Conservation (phyloP, 768 basidiomycete genomes). For the Trametes elegans region DNA sequence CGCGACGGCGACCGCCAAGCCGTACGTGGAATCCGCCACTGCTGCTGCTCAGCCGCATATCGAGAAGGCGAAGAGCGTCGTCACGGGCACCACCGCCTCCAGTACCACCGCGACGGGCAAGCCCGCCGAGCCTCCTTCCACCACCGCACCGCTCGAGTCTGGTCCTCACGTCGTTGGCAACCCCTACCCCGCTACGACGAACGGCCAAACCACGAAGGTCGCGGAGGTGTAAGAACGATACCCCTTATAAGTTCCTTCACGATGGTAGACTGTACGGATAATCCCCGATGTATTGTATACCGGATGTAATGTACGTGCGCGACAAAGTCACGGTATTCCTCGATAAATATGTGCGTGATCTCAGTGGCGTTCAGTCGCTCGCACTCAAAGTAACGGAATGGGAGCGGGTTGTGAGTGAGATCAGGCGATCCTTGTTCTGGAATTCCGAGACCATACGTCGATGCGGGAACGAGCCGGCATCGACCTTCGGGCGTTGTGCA, state of each 20-base stretch:
- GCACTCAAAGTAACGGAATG: too few relatives aligned
- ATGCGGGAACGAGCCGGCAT: background rate
- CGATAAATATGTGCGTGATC: background rate
- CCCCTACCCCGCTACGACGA: slow-evolving; percentile 26
- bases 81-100: background rate
- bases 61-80: slow-evolving; percentile 17
- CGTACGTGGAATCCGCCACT: slow-evolving; percentile 31
- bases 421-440: too few relatives aligned
- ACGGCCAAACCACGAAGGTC: slow-evolving; percentile 18
- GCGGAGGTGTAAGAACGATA: slow-evolving; percentile 12
- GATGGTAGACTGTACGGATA: slow-evolving; percentile 1
- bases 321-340: background rate
- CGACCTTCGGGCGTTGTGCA: too few relatives aligned
- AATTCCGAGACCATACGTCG: background rate
- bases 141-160: slow-evolving; percentile 41
- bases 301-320: background rate
- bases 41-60: slow-evolving; percentile 21
- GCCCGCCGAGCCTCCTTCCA: slow-evolving; percentile 32
- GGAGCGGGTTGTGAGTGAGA: too few relatives aligned
- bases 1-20: slow-evolving; percentile 38
- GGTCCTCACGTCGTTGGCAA: slow-evolving; percentile 34
- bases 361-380: background rate
- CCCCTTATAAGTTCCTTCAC: background rate
- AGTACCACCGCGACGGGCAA: background rate
- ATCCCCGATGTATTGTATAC: background rate